phyloP scores from a whole-genome alignment of 441 rosid genomes.

The Erodium trifolium region DNA sequence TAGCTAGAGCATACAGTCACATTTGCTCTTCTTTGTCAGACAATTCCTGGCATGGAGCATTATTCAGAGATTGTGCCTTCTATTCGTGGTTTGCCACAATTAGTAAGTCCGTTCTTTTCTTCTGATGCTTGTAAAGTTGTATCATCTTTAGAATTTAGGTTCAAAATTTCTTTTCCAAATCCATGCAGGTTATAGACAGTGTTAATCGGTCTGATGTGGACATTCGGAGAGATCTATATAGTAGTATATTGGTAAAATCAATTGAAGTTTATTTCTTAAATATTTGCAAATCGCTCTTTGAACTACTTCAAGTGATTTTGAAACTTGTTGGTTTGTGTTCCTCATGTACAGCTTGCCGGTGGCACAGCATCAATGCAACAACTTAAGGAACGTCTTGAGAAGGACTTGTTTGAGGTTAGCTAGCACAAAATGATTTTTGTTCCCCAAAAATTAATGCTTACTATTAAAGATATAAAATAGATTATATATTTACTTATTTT shows the following conservation, averaged over 20 bases:
- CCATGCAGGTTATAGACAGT: slow-evolving; percentile 83
- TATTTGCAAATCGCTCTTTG: too few species aligned
- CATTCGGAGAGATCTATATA: slow-evolving; percentile 86
- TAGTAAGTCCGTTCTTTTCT: slow-evolving; percentile 40
- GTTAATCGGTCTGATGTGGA: slow-evolving; percentile 92
- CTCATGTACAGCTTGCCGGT: slow-evolving; percentile 70
- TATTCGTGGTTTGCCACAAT: slow-evolving; percentile 85
- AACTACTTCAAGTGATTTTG: not conserved
- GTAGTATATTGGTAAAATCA: slow-evolving; percentile 78
- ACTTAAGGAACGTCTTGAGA: slow-evolving; percentile 96
- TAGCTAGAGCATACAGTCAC: not conserved
- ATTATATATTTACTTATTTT: not conserved
- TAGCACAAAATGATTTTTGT: not conserved
- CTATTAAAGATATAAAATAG: not conserved
- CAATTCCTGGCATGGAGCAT: slow-evolving; percentile 88
- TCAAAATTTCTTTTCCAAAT: slow-evolving; percentile 12
- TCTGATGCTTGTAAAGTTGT: slow-evolving; percentile 8
- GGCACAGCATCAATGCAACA: slow-evolving; percentile 99
- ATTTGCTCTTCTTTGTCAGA: slow-evolving; percentile 31
- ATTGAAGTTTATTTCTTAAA: not conserved
- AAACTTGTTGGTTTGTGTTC: slow-evolving; percentile 16
- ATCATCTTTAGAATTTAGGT: slow-evolving; percentile 7
- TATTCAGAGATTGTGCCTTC: slow-evolving; percentile 51
- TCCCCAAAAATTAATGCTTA: not conserved
- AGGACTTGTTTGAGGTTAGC: slow-evolving; percentile 87